Percentiles rank a stretch among this genome's conserved stretches.
Conservation (phyloP, 345 rosid species). For the Gossypium arboreum region DNA sequence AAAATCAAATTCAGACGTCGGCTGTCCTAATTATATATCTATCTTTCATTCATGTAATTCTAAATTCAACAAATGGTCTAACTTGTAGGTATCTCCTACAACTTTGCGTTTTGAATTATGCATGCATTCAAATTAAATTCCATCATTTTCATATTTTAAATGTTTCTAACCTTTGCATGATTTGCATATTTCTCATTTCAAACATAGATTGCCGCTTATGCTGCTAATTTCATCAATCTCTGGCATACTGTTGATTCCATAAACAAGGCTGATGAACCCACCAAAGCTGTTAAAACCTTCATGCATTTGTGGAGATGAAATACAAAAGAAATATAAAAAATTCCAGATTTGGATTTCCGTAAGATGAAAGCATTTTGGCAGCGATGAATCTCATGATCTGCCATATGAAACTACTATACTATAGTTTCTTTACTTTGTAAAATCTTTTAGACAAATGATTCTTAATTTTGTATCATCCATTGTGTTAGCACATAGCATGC, state of each 20-base stretch:
- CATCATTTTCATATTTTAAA: too few species aligned
- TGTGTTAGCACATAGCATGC: not conserved
- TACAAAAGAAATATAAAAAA: too few species aligned
- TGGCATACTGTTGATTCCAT: slow-evolving; percentile 7
- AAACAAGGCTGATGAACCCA: slow-evolving; percentile 12
- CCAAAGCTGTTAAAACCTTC: slow-evolving; percentile 14
- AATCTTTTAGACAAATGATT: not conserved
- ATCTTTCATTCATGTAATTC: not conserved
- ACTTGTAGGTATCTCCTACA: not conserved
- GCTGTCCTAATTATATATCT: not conserved
- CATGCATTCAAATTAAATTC: not conserved
- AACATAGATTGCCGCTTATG: not conserved
- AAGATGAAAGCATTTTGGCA: too few species aligned
- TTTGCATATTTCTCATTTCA: too few species aligned
- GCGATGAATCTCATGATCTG: not conserved
- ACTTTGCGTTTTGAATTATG: not conserved
- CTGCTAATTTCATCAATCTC: not conserved
- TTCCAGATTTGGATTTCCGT: not conserved
- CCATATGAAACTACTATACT: not conserved
- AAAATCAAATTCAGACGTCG: not conserved
- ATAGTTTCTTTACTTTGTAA: not conserved
- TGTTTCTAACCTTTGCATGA: too few species aligned
- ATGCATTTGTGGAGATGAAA: slow-evolving; percentile 4
- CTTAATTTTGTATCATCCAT: not conserved
- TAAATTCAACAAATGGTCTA: not conserved